Evolutionary conservation across 2,329 filamentous ascomycete genomes (phyloP).

Genomic region (Aspergillus arachidicola): DNA sequence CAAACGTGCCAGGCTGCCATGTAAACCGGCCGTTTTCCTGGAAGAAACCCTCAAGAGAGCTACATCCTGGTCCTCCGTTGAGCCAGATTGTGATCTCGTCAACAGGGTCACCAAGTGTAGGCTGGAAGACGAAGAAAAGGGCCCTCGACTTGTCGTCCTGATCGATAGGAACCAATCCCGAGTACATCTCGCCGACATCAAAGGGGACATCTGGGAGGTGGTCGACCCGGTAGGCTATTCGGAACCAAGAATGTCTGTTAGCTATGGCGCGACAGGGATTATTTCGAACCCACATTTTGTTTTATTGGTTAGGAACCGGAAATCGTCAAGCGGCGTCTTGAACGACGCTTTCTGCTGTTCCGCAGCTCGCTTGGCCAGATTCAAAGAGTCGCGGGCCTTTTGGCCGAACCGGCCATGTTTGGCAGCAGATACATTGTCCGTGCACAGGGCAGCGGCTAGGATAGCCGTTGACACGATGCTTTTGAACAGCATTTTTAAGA

Average conservation of each 20-base stretch:
- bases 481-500: background rate
- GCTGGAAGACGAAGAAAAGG: conserved; percentile 55
- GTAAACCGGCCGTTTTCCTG: conserved; percentile 75
- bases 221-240: background rate
- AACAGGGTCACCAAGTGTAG: conserved; percentile 15
- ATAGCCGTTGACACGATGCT: background rate
- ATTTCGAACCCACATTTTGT: background rate
- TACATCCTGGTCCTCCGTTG: conserved; percentile 58
- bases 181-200: conserved; percentile 59
- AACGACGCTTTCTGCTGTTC: background rate
- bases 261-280: background rate
- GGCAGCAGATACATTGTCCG: background rate
- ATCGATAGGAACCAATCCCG: conserved; percentile 55
- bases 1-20: conserved; percentile 69
- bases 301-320: background rate
- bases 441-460: background rate
- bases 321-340: background rate
- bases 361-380: background rate
- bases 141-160: conserved; percentile 45
- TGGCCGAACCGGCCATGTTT: background rate
- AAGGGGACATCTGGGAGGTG: conserved; percentile 67
- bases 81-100: conserved; percentile 39
- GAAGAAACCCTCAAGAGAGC: conserved; percentile 67
- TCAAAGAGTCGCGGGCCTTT: background rate
- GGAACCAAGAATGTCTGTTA: background rate